These are phyloP conservation scores for Eucalyptus sideroxylon DNA, from an alignment of 345 rosid genomes.

Conservation along the genomic window DNA sequence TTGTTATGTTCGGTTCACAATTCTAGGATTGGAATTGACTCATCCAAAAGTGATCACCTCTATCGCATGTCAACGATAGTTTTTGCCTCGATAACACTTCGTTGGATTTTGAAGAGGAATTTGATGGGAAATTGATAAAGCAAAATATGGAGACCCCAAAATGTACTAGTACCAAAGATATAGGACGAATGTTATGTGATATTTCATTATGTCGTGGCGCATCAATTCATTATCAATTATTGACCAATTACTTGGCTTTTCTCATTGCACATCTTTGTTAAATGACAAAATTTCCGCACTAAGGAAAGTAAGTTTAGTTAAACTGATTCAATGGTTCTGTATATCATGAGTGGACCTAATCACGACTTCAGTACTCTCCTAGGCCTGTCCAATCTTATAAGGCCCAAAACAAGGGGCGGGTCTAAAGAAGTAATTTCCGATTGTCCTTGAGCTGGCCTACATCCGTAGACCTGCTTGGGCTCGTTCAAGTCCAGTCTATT, in stretches of 20 bases:
- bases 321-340: background rate
- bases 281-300: background rate
- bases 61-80: no score
- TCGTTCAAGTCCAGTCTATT: background rate
- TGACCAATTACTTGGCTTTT: background rate
- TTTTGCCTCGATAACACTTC: background rate
- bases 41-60: background rate
- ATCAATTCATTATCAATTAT: background rate
- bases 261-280: background rate
- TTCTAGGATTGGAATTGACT: no score
- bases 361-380: background rate
- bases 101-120: background rate
- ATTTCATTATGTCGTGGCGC: background rate
- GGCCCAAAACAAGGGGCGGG: no score
- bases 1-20: no score
- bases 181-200: no score
- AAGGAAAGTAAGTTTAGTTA: no score
- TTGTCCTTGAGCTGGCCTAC: background rate
- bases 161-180: background rate
- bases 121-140: background rate
- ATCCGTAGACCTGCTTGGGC: background rate
- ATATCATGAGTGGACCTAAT: background rate
- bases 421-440: background rate
- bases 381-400: no score
- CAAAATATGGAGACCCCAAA: background rate